phyloP scores from a whole-genome alignment of 2,329 filamentous ascomycete species.

The Fusarium albidum region DNA sequence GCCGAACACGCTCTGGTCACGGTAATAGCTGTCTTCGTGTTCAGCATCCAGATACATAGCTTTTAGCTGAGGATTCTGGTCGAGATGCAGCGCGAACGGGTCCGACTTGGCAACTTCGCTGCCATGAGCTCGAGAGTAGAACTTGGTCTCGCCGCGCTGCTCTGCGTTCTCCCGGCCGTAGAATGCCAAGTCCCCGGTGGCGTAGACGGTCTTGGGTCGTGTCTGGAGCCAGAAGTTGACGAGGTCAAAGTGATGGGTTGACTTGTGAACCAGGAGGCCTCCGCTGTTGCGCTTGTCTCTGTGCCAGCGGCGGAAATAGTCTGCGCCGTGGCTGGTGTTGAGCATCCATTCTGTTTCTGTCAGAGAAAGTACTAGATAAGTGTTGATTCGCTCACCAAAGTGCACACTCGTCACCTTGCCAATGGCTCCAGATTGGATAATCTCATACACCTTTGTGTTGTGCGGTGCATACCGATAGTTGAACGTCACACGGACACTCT shows the following conservation, averaged over 20 bases:
- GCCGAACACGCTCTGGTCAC: constrained; percentile 69
- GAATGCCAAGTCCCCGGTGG: constrained; percentile 65
- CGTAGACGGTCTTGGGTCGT: constrained; percentile 63
- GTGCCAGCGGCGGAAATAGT: constrained; percentile 72
- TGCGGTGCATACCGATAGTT: constrained; percentile 73
- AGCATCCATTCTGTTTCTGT: constrained; percentile 62
- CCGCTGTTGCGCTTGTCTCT: constrained; percentile 68
- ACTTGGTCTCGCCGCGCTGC: constrained; percentile 57
- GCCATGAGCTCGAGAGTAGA: constrained; percentile 60
- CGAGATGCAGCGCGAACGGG: constrained; percentile 66
- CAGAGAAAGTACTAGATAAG: no score
- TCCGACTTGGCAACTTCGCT: constrained; percentile 60
- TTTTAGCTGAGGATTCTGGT: constrained; percentile 61
- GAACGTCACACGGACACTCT: constrained; percentile 65
- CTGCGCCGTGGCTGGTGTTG: constrained; percentile 67
- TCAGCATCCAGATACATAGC: constrained; percentile 69
- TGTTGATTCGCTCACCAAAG: constrained; percentile 50
- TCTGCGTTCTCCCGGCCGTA: constrained; percentile 70
- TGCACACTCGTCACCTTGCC: constrained; percentile 65
- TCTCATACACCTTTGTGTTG: constrained; percentile 66
- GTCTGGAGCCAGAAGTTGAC: constrained; percentile 70
- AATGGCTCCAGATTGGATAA: constrained; percentile 62
- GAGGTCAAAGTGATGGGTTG: constrained; percentile 70
- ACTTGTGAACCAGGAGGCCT: constrained; percentile 68
- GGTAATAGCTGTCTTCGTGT: constrained; percentile 68